These are phyloP conservation scores for Acorus calamus DNA, from an alignment of 106 monocot species.

Conservation along the genomic window DNA sequence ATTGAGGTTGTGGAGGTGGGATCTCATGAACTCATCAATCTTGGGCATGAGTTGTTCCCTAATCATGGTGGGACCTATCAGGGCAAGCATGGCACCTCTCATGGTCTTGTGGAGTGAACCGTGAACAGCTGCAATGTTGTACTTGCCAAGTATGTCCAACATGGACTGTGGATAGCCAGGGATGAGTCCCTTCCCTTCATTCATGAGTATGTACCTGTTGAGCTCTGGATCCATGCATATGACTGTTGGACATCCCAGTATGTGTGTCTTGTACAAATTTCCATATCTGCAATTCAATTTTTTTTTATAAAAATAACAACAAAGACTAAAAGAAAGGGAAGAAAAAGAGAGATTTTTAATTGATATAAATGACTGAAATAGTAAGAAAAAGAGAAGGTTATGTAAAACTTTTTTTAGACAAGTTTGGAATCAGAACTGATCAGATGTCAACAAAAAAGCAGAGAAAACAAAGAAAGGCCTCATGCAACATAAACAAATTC, in stretches of 20 bases:
- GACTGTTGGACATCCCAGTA: constrained; percentile 40
- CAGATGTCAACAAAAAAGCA: no score
- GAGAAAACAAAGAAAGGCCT: no score
- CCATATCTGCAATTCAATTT: constrained; percentile 34
- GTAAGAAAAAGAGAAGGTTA: no score
- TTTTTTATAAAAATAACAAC: no score
- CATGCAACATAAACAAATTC: no score
- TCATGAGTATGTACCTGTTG: constrained; percentile 41
- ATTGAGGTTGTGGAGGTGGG: constrained; percentile 9
- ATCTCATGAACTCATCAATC: constrained; percentile 23
- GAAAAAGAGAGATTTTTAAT: not conserved
- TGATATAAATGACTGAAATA: no score
- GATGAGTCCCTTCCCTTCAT: constrained; percentile 37
- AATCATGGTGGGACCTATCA: constrained; percentile 15
- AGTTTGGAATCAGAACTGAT: no score
- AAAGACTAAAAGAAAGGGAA: not conserved
- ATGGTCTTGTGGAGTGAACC: constrained; percentile 27
- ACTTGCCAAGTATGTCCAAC: constrained; percentile 29
- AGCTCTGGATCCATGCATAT: constrained; percentile 41
- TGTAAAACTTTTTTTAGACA: no score
- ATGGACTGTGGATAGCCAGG: constrained; percentile 51
- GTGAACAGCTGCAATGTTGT: constrained; percentile 31
- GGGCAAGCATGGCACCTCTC: constrained; percentile 20
- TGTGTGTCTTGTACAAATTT: constrained; percentile 40
- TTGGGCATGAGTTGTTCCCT: constrained; percentile 20